phyloP scores from a whole-genome alignment of 768 basidiomycete genomes.

The Rhodotorula diobovata region DNA sequence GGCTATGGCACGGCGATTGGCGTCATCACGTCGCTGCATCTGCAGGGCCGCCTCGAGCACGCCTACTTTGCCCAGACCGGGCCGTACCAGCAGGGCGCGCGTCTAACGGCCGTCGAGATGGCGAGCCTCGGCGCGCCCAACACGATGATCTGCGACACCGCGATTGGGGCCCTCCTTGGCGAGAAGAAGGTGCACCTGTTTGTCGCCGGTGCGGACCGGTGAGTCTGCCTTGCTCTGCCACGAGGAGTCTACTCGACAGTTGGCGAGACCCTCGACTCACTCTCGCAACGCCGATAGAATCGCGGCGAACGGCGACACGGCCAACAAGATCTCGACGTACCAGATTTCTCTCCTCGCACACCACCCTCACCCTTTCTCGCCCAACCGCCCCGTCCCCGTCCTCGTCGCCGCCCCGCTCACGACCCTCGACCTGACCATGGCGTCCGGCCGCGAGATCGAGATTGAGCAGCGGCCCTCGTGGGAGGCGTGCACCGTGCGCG shows the following conservation, averaged over 20 bases:
- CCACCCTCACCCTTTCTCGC: constrained; percentile 39
- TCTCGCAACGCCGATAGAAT: constrained; percentile 48
- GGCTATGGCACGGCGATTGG: constrained; percentile 95
- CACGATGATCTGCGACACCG: constrained; percentile 94
- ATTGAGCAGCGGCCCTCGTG: constrained; percentile 85
- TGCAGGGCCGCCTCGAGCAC: constrained; percentile 64
- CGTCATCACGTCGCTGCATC: constrained; percentile 82
- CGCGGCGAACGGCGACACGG: constrained; percentile 89
- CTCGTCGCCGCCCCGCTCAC: constrained; percentile 89
- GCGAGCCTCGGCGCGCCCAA: constrained; percentile 76
- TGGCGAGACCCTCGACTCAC: too few species aligned
- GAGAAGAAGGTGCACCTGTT: constrained; percentile 64
- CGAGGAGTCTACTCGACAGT: too few species aligned
- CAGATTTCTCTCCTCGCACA: constrained; percentile 89
- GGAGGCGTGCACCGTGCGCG: constrained; percentile 84
- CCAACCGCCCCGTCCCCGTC: constrained; percentile 65
- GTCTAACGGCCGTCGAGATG: constrained; percentile 84
- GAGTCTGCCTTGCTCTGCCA: not conserved
- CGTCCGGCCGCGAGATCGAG: constrained; percentile 59
- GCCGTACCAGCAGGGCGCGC: constrained; percentile 85
- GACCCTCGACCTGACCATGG: constrained; percentile 77
- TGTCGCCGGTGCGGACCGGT: constrained; percentile 42
- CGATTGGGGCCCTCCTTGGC: constrained; percentile 86
- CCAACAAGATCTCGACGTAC: constrained; percentile 97
- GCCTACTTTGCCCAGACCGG: constrained; percentile 93